These are phyloP conservation scores for Synchytrium microbalum DNA, from an alignment of 371 early-diverging fungal genomes.

Conservation along the genomic window DNA sequence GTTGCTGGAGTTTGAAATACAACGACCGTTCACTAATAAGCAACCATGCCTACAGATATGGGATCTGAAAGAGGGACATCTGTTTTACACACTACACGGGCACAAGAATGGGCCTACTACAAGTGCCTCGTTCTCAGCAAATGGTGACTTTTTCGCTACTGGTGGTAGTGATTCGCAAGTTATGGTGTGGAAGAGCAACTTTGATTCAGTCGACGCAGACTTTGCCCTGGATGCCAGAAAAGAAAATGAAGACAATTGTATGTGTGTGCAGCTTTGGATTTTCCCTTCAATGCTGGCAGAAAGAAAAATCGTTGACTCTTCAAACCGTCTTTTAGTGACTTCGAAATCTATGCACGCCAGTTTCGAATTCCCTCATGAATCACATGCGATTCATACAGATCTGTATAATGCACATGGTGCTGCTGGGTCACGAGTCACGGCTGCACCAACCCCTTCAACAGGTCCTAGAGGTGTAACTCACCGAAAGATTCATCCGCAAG, in stretches of 20 bases:
- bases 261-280: background rate
- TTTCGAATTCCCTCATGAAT: slow-evolving; percentile 1
- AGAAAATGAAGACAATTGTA: background rate
- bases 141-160: slow-evolving; percentile 42
- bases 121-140: slow-evolving; percentile 37
- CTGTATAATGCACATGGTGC: background rate
- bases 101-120: slow-evolving; percentile 44
- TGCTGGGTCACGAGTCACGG: background rate
- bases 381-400: background rate
- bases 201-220: slow-evolving; percentile 18
- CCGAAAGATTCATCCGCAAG: background rate
- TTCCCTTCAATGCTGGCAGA: background rate
- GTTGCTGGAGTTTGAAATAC: background rate
- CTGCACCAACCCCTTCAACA: background rate
- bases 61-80: slow-evolving; percentile 47
- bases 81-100: slow-evolving; percentile 49
- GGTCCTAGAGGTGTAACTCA: background rate
- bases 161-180: slow-evolving; percentile 45
- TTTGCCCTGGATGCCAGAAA: background rate
- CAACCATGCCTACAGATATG: slow-evolving; percentile 29
- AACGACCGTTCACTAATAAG: background rate
- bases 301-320: background rate
- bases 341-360: background rate
- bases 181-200: slow-evolving; percentile 47
- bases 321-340: background rate